phyloP scores from a whole-genome alignment of 2,329 filamentous ascomycete species.

The Didymella segeticola region DNA sequence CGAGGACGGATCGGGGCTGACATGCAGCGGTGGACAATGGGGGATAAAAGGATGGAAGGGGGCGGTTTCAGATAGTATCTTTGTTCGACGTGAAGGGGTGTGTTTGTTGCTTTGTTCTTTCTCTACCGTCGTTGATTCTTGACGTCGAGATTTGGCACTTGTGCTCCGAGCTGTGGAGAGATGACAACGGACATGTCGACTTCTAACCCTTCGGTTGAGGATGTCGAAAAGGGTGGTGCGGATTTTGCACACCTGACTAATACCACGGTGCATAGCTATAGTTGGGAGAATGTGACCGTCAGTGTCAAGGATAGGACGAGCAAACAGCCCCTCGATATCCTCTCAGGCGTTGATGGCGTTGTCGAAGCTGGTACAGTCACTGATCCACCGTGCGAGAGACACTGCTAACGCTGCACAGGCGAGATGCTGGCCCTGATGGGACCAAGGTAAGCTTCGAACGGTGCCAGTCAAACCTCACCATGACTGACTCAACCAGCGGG shows the following conservation, averaged over 20 bases:
- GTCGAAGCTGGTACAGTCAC: constrained; percentile 64
- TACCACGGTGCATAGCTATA: constrained; percentile 67
- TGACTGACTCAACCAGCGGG: constrained; percentile 41
- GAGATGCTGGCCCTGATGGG: constrained; percentile 84
- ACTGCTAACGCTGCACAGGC: constrained; percentile 55
- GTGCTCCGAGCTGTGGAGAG: background rate
- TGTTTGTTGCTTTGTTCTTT: constrained; percentile 2
- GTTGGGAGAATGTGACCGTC: constrained; percentile 72
- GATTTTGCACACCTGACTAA: constrained; percentile 66
- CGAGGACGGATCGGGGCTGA: constrained; percentile 9
- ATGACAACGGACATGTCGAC: constrained; percentile 17
- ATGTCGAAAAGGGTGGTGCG: constrained; percentile 56
- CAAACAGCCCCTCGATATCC: constrained; percentile 67
- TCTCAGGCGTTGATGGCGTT: constrained; percentile 68
- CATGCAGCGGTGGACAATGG: background rate
- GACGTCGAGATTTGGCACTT: background rate
- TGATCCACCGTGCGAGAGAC: background rate
- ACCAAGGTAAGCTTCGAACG: constrained; percentile 57
- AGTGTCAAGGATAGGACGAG: constrained; percentile 74
- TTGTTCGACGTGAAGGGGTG: background rate
- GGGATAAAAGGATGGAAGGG: background rate
- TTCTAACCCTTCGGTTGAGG: constrained; percentile 25
- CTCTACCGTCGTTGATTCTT: background rate
- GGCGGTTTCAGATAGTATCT: constrained; percentile 2
- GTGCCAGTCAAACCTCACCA: background rate